A percentile compares a stretch with the other conserved stretches of the same genome.
Evolutionary conservation across 1,139 yeast species (phyloP).

Genomic region (Waltiozyma sp.): DNA sequence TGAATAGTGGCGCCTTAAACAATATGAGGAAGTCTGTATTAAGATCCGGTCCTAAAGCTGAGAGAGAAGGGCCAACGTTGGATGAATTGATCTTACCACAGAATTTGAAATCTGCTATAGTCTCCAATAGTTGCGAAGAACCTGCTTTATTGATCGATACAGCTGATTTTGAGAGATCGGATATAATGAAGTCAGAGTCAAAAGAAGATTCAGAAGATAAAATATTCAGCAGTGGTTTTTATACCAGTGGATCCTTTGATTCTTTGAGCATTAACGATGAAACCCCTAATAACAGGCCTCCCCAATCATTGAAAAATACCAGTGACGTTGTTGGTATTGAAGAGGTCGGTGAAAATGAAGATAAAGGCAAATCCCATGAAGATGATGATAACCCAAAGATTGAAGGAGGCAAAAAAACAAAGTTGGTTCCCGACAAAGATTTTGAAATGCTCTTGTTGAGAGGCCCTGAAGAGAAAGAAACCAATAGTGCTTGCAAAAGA

Average conservation of each 20-base stretch:
- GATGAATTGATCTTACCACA: neutral
- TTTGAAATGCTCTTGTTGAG: neutral
- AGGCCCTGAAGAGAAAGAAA: neutral
- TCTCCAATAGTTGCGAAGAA: neutral
- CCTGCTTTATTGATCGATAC: neutral
- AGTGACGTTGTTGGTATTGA: too few species aligned
- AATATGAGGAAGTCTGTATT: conserved; percentile 5
- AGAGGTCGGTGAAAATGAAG: neutral
- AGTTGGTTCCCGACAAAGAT: neutral
- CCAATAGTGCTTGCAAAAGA: neutral
- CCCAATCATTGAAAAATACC: too few species aligned
- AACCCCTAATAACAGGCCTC: too few species aligned
- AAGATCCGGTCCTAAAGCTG: conserved; percentile 2
- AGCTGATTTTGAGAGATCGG: neutral
- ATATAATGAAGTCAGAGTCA: neutral
- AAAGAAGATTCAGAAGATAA: neutral
- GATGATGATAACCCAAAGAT: neutral
- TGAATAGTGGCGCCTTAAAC: conserved; percentile 4
- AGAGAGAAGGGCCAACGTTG: neutral
- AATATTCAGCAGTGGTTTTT: neutral
- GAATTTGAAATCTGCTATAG: neutral
- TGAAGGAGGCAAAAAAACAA: neutral
- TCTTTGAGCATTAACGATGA: too few species aligned
- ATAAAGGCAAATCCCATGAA: neutral
- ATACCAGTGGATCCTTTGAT: neutral